Percentiles rank a stretch among this genome's conserved stretches.
Conservation (phyloP, 1,284 basidiomycete species). For the Peniophora sp. region DNA sequence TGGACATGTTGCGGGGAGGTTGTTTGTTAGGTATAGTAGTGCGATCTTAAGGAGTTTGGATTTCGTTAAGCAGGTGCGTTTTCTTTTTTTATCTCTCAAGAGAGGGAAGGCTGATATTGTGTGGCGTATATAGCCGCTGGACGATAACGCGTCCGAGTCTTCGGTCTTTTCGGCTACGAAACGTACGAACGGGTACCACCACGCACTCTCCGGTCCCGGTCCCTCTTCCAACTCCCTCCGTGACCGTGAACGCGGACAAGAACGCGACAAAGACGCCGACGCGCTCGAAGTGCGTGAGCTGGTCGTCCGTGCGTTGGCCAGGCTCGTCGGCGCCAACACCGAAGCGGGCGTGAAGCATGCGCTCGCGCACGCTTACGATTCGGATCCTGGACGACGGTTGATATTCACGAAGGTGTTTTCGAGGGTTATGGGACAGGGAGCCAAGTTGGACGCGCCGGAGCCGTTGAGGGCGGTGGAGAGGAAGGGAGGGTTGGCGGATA, state of each 20-base stretch:
- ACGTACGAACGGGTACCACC: neutral
- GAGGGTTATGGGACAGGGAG: constrained; percentile 75
- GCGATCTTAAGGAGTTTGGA: constrained; percentile 49
- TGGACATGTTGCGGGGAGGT: constrained; percentile 61
- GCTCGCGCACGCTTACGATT: constrained; percentile 73
- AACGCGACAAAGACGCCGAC: constrained; percentile 16
- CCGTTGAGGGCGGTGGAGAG: constrained; percentile 42
- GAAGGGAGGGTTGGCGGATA: constrained; percentile 39
- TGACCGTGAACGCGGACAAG: too few relatives aligned
- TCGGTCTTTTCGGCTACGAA: constrained; percentile 40
- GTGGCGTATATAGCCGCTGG: constrained; percentile 7
- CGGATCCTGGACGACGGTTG: constrained; percentile 63
- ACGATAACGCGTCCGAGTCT: constrained; percentile 46
- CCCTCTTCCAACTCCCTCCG: too few relatives aligned
- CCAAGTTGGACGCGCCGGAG: constrained; percentile 58
- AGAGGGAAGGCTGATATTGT: neutral
- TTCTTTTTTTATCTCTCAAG: neutral
- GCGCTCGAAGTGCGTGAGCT: constrained; percentile 62
- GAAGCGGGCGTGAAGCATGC: constrained; percentile 89
- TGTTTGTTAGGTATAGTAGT: constrained; percentile 73
- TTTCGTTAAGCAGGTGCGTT: constrained; percentile 33
- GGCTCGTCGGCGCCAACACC: constrained; percentile 79
- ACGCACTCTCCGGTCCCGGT: too few relatives aligned
- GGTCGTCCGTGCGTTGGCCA: constrained; percentile 71
- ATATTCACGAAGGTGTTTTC: constrained; percentile 89